Percentiles rank a stretch among this genome's conserved stretches.
These are phyloP conservation scores for Phialophora verrucosa DNA, from an alignment of 2,329 filamentous ascomycete genomes.

Conservation along the genomic window DNA sequence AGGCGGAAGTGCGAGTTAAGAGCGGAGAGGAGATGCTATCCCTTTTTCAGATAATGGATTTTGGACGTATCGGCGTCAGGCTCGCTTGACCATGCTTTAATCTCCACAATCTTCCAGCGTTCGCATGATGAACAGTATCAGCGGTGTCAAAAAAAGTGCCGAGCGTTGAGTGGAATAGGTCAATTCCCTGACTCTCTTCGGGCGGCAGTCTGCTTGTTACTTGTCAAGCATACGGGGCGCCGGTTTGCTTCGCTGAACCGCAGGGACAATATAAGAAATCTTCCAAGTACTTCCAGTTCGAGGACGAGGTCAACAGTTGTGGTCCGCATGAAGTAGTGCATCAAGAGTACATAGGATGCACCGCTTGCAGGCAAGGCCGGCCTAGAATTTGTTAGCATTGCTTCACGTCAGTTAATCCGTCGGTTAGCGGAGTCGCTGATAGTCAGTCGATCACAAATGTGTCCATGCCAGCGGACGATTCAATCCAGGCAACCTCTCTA, in stretches of 20 bases:
- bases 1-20: slow-evolving; percentile 16
- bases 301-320: background rate
- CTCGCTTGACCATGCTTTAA: background rate
- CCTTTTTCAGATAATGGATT: slow-evolving; percentile 31
- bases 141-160: slow-evolving; percentile 6
- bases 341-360: background rate
- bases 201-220: background rate
- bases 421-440: background rate
- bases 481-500: slow-evolving; percentile 12
- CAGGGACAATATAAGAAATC: background rate
- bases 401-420: background rate
- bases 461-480: background rate
- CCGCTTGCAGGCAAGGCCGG: background rate
- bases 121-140: background rate
- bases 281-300: background rate
- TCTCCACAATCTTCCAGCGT: slow-evolving; percentile 4
- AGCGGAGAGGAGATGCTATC: slow-evolving; percentile 20
- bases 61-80: slow-evolving; percentile 16
- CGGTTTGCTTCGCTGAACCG: background rate
- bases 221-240: background rate
- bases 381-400: background rate
- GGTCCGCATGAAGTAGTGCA: background rate
- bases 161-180: slow-evolving; percentile 1
- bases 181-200: background rate
- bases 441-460: background rate